A percentile compares a stretch with the other conserved stretches of the same genome.
Evolutionary conservation across 2,329 filamentous ascomycete genomes (phyloP).

Genomic region (Setomelanomma holmii): DNA sequence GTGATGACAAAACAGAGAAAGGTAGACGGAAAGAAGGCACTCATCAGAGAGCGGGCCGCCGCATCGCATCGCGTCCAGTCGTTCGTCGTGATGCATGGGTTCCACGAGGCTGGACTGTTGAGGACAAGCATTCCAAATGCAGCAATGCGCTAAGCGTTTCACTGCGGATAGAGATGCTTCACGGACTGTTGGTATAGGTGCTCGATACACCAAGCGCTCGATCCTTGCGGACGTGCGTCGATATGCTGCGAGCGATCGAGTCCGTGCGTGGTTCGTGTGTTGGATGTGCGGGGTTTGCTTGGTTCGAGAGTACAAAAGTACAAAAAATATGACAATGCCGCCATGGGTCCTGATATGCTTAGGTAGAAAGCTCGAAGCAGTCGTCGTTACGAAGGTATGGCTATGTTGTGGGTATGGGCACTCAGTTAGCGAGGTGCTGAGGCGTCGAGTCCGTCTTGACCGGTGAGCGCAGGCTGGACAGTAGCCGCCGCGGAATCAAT

Average conservation of each 20-base stretch:
- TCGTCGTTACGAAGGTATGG: background rate
- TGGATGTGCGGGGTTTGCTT: constrained; percentile 6
- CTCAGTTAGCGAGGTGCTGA: background rate
- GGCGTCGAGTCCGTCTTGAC: constrained; percentile 14
- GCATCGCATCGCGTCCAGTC: constrained; percentile 5
- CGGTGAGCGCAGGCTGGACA: constrained; percentile 2
- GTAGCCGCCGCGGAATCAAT: constrained; percentile 28
- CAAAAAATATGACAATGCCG: constrained; percentile 19
- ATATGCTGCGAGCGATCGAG: constrained; percentile 18
- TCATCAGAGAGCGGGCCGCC: background rate
- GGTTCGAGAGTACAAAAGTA: constrained; percentile 26
- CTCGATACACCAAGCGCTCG: constrained; percentile 15
- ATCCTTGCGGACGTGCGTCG: constrained; percentile 20
- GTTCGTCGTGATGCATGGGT: constrained; percentile 6
- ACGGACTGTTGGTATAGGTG: constrained; percentile 17
- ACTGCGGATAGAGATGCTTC: constrained; percentile 16
- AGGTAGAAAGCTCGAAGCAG: background rate
- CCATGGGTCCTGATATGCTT: constrained; percentile 7
- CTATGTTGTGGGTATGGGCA: background rate
- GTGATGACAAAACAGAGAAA: constrained; percentile 15
- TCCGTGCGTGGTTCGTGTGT: constrained; percentile 31
- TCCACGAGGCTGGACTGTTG: constrained; percentile 12
- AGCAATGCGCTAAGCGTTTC: constrained; percentile 28
- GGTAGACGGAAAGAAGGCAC: constrained; percentile 5
- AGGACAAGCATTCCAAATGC: constrained; percentile 23